Evolutionary conservation across 805 yeast genomes (phyloP).

Genomic region (Groenewaldozyma tartarivorans): DNA sequence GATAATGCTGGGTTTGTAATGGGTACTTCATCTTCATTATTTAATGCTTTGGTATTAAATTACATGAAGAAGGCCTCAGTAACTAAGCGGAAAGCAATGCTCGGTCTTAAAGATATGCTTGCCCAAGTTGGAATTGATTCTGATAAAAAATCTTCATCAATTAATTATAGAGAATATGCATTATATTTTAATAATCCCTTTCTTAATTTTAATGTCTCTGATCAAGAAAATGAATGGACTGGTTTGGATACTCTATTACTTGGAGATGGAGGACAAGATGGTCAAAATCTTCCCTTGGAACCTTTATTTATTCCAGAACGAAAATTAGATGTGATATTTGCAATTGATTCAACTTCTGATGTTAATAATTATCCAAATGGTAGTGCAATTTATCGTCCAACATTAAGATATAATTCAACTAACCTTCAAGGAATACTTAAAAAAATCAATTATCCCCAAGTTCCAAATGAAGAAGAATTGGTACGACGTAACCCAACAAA

Average conservation of each 20-base stretch:
- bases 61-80: not conserved
- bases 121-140: constrained; percentile 2
- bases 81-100: not conserved
- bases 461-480: constrained; percentile 10
- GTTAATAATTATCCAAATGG: constrained; percentile 22
- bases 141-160: not conserved
- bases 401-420: constrained; percentile 18
- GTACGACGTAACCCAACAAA: constrained; percentile 4
- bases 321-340: constrained; percentile 52
- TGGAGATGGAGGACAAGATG: constrained; percentile 77
- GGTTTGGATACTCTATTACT: constrained; percentile 35
- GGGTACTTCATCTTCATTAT: constrained; percentile 75
- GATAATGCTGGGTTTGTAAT: constrained; percentile 75
- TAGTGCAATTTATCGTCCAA: constrained; percentile 22
- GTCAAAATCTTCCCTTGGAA: constrained; percentile 58
- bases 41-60: constrained; percentile 53
- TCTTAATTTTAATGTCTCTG: not conserved
- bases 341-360: constrained; percentile 30
- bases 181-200: constrained; percentile 10
- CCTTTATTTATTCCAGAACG: constrained; percentile 57
- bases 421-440: constrained; percentile 20
- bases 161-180: constrained; percentile 9
- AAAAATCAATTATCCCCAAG: constrained; percentile 16
- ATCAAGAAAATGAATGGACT: constrained; percentile 1
- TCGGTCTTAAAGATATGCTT: not conserved